phyloP scores from a whole-genome alignment of 352 stramenopile genomes.

The Plasmopara viticola region DNA sequence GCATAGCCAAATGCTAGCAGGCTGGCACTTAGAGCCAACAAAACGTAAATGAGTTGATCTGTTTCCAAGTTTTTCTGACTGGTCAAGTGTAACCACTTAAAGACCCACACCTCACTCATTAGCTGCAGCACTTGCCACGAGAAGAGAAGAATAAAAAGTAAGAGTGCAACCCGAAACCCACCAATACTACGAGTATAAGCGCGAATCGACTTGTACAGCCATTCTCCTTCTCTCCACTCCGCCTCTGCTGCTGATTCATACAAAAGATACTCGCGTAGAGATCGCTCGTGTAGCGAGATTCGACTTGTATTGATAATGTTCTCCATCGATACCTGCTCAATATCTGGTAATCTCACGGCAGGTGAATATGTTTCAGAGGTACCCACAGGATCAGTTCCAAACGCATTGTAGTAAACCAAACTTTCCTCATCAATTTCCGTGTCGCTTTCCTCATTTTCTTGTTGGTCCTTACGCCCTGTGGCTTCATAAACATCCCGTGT shows the following conservation, averaged over 20 bases:
- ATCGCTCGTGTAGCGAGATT: constrained; percentile 15
- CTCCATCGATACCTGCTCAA: constrained; percentile 32
- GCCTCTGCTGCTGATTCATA: constrained; percentile 18
- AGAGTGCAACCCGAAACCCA: constrained; percentile 35
- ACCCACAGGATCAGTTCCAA: too few relatives aligned
- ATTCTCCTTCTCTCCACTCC: constrained; percentile 16
- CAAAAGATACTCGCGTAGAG: constrained; percentile 26
- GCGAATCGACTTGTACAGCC: constrained; percentile 18
- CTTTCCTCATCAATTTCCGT: constrained; percentile 9
- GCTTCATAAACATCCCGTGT: constrained; percentile 34
- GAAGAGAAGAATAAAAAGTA: constrained; percentile 58
- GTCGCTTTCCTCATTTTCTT: constrained; percentile 16
- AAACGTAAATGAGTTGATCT: constrained; percentile 59
- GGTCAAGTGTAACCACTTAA: constrained; percentile 72
- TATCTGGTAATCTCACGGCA: constrained; percentile 8
- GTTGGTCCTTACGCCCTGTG: constrained; percentile 15
- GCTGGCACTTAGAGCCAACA: constrained; percentile 39
- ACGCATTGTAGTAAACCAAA: constrained; percentile 2
- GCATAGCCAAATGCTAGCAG: constrained; percentile 57
- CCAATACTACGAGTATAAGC: constrained; percentile 47
- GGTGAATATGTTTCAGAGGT: constrained; percentile 3
- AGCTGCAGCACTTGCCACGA: constrained; percentile 85
- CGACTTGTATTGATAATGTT: constrained; percentile 33
- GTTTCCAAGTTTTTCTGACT: constrained; percentile 63
- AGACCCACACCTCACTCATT: constrained; percentile 88